Conservation (phyloP, 1,284 basidiomycete species). For the Rhodotorula mucilaginosa region DNA sequence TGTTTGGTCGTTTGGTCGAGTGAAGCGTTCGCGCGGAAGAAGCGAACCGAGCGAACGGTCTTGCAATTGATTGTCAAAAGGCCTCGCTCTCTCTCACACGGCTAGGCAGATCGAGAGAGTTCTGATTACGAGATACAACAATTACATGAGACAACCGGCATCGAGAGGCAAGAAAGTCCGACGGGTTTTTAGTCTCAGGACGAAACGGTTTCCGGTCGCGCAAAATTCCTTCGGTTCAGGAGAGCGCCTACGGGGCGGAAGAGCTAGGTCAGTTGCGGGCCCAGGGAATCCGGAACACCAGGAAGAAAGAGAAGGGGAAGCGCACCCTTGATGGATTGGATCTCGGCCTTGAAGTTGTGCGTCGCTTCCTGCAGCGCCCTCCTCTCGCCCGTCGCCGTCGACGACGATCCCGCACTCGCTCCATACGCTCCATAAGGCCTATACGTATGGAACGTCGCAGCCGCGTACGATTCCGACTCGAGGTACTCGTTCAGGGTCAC, state of each 20-base stretch:
- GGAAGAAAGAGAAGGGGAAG: neutral
- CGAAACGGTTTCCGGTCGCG: constrained; percentile 4
- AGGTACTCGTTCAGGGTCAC: constrained; percentile 33
- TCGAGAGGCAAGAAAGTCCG: neutral
- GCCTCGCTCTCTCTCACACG: too few relatives aligned
- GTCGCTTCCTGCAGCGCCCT: constrained; percentile 22
- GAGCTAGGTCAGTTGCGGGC: neutral
- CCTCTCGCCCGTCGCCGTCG: constrained; percentile 9
- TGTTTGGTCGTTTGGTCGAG: constrained; percentile 18
- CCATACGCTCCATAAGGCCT: constrained; percentile 9
- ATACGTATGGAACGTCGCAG: constrained; percentile 16
- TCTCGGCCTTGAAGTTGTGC: constrained; percentile 29
- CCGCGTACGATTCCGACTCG: constrained; percentile 26
- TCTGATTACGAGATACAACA: neutral
- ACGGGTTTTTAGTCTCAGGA: neutral
- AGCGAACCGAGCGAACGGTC: neutral
- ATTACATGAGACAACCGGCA: neutral
- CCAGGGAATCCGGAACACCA: too few relatives aligned
- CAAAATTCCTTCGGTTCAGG: constrained; percentile 35
- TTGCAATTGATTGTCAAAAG: too few relatives aligned
- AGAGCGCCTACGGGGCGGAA: constrained; percentile 14
- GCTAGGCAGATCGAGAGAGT: too few relatives aligned
- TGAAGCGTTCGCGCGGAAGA: neutral
- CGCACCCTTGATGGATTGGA: constrained; percentile 32
- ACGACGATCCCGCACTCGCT: neutral